Evolutionary conservation across 1,284 basidiomycete species (phyloP).

Genomic region (Cerioporus squamosus): DNA sequence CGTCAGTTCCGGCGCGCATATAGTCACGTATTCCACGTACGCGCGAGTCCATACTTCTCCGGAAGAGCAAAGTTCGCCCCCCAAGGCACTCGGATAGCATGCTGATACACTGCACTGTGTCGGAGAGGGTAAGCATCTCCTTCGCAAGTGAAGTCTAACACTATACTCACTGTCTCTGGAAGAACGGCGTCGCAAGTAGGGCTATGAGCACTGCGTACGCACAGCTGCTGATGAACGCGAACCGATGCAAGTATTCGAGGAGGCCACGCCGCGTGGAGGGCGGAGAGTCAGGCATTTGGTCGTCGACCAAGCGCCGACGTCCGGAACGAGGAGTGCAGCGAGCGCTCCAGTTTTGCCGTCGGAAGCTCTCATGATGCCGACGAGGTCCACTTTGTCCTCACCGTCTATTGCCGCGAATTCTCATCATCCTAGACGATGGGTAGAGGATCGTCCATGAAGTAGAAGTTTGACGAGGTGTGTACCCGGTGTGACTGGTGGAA

Average conservation of each 20-base stretch:
- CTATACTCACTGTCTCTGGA: constrained; percentile 73
- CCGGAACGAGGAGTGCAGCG: not conserved
- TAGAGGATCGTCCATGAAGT: too few species aligned
- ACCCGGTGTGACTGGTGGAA: not conserved
- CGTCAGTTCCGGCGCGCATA: not conserved
- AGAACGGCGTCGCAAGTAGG: constrained; percentile 60
- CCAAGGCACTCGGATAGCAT: constrained; percentile 69
- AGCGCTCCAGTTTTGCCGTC: too few species aligned
- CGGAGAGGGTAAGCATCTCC: not conserved
- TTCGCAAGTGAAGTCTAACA: not conserved
- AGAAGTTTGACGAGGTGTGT: not conserved
- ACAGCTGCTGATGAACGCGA: constrained; percentile 49
- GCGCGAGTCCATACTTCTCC: constrained; percentile 81
- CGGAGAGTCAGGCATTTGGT: not conserved
- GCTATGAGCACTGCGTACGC: constrained; percentile 60
- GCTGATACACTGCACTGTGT: constrained; percentile 63
- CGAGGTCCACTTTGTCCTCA: too few species aligned
- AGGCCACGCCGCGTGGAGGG: constrained; percentile 15
- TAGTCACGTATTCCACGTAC: constrained; percentile 49
- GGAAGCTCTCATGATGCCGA: too few species aligned
- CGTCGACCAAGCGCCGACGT: not conserved
- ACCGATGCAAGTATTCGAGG: constrained; percentile 38
- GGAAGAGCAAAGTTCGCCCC: constrained; percentile 68
- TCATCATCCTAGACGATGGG: too few species aligned
- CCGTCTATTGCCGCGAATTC: too few species aligned